Evolutionary conservation across 116 monocot genomes (phyloP), one percentile per base, ranked within the genome.

Genomic region (Papilionanthe hybrid): DNA sequence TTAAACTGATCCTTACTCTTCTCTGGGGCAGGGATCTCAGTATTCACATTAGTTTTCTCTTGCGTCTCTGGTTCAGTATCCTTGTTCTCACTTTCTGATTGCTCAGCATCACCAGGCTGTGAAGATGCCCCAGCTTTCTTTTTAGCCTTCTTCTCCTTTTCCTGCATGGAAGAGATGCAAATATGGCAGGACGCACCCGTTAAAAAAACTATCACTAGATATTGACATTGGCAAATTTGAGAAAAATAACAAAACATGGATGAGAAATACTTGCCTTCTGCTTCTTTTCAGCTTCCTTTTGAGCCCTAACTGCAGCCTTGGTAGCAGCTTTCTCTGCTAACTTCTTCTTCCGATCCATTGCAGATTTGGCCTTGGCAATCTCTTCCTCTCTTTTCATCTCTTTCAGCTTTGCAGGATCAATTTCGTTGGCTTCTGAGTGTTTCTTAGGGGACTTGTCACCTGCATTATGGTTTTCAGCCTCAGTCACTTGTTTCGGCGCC

Each of bases 241-340:
- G 18, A 71, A 37, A 32, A 37, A 15, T 41, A 18, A 17, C 41
- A 71, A 18, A 22, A 44, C 43, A n/a, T 17, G 69, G 28, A 3
- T 18, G 17, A 63, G 63, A 69, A 76, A 66, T 43, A 71, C 78
- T 85, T 83, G 77, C 99, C 99, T 90, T 93, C 60, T 75, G 86
- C 78, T 95, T 94, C 78, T 93, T 95, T 75, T 95, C 95, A 12
- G 90, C 93, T 66, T 99, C 93, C 72, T 99, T 99, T 60, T 93
- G 90, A 56, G 95, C 99, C 84, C 84, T 84, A 1, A 65, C 83
- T n/a, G 88, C 91, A 15, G 90, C 99, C 79, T 93, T 94, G 6
- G 89, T 87, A 42, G 88, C 91, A 65, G 91, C 86, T 82, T 95
- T 99, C 84, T 94, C 99, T 25, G 93, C 90, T 58, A 81, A 69